These are phyloP conservation scores for Phytopythium boreale DNA, from an alignment of 352 stramenopile genomes.

Conservation along the genomic window DNA sequence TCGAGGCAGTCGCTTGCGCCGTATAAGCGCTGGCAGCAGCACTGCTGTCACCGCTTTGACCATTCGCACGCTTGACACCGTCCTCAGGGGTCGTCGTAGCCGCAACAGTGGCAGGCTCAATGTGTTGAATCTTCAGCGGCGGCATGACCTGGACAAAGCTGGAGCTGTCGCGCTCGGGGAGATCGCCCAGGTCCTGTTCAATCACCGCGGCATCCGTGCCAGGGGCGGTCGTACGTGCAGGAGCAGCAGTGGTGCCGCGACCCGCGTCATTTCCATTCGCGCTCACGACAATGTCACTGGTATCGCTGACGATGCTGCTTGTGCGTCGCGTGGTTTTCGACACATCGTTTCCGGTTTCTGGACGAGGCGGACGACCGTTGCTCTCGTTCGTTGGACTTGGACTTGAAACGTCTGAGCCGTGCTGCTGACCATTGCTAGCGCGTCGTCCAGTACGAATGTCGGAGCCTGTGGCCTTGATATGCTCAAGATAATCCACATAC, in stretches of 20 bases:
- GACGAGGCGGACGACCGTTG: background rate
- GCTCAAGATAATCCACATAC: constrained; percentile 72
- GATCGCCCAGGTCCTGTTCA: constrained; percentile 43
- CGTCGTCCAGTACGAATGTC: constrained; percentile 76
- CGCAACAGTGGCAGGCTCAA: background rate
- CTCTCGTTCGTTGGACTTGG: background rate
- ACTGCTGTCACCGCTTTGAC: background rate
- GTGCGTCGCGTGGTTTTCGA: background rate
- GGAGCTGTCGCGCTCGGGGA: constrained; percentile 44
- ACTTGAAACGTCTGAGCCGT: background rate
- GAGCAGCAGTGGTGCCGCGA: background rate
- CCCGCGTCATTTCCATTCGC: constrained; percentile 1
- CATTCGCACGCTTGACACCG: background rate
- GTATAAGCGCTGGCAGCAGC: no score
- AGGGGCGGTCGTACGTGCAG: background rate
- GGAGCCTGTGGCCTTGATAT: constrained; percentile 60
- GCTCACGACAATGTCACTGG: constrained; percentile 31
- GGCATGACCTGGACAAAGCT: constrained; percentile 23
- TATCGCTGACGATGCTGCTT: constrained; percentile 18
- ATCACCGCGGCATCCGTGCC: background rate
- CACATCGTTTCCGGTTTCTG: background rate
- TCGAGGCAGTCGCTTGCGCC: background rate
- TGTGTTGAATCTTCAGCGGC: constrained; percentile 49
- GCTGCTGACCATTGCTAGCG: background rate
- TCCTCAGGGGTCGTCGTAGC: background rate